Conservation (phyloP, 2,329 filamentous ascomycete species). For the Cladosporium sp. region DNA sequence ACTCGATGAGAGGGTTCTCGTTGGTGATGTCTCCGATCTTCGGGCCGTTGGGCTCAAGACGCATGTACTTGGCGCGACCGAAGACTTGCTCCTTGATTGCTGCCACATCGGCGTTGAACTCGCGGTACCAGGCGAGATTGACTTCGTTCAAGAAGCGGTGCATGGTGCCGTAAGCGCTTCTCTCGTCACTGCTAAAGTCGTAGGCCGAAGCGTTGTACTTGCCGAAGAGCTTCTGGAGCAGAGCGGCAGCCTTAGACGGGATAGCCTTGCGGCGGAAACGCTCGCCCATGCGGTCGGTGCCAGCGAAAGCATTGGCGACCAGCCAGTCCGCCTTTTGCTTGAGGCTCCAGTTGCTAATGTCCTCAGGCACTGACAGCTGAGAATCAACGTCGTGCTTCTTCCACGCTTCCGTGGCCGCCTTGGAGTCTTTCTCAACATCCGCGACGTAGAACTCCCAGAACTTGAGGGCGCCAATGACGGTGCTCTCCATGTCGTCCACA, state of each 20-base stretch:
- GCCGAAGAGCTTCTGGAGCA: constrained; percentile 64
- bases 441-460: constrained; percentile 93
- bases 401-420: constrained; percentile 68
- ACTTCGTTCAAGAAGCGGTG: constrained; percentile 68
- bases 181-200: constrained; percentile 44
- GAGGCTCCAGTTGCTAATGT: constrained; percentile 50
- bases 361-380: constrained; percentile 47
- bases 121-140: constrained; percentile 83
- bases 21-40: constrained; percentile 73
- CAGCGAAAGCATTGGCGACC: constrained; percentile 61
- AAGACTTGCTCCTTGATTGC: constrained; percentile 86
- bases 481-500: constrained; percentile 76
- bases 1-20: constrained; percentile 77
- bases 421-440: constrained; percentile 66
- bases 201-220: constrained; percentile 52
- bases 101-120: constrained; percentile 78
- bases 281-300: constrained; percentile 69
- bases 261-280: constrained; percentile 69
- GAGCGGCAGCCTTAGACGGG: constrained; percentile 61
- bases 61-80: constrained; percentile 91
- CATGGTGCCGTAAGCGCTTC: constrained; percentile 47
- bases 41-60: constrained; percentile 86
- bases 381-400: constrained; percentile 51
- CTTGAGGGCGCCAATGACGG: constrained; percentile 69
- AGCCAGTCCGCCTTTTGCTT: constrained; percentile 60